These are phyloP conservation scores for Vitis hybrid DNA, from an alignment of 177 flowering plant species.

Conservation along the genomic window DNA sequence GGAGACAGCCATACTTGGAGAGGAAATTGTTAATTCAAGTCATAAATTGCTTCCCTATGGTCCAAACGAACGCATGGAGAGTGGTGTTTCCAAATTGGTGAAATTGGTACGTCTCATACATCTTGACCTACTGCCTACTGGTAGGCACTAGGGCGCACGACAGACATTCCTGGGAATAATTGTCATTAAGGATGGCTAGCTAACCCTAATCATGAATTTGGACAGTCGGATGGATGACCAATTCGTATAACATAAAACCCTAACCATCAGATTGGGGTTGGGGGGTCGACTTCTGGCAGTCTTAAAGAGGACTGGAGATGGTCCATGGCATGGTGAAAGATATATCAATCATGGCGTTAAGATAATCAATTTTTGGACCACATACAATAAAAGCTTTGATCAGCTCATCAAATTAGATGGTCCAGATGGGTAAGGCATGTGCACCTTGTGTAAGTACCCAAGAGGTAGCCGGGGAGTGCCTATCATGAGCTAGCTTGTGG, in stretches of 20 bases:
- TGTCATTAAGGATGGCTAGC: neutral
- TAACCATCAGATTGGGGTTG: neutral
- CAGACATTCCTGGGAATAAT: conserved; percentile 3
- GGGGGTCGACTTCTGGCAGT: neutral
- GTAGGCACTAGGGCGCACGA: neutral
- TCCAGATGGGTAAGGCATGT: neutral
- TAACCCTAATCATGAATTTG: neutral
- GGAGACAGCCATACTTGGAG: too few species aligned
- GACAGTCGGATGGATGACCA: neutral
- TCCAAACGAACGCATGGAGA: too few species aligned
- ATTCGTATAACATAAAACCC: neutral
- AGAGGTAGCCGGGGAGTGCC: neutral
- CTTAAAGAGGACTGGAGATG: neutral
- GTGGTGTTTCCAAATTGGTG: too few species aligned
- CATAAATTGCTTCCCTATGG: too few species aligned
- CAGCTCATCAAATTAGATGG: neutral
- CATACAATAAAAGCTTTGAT: neutral
- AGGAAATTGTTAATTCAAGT: too few species aligned
- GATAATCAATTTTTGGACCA: conserved; percentile 3
- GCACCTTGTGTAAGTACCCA: neutral
- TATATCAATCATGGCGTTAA: neutral
- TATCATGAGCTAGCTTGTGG: conserved; percentile 15
- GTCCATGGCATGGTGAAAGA: neutral
- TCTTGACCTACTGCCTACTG: too few species aligned
- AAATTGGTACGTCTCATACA: too few species aligned